phyloP scores from a whole-genome alignment of 129 eudicot species.

The Oenanthe sinensis region DNA sequence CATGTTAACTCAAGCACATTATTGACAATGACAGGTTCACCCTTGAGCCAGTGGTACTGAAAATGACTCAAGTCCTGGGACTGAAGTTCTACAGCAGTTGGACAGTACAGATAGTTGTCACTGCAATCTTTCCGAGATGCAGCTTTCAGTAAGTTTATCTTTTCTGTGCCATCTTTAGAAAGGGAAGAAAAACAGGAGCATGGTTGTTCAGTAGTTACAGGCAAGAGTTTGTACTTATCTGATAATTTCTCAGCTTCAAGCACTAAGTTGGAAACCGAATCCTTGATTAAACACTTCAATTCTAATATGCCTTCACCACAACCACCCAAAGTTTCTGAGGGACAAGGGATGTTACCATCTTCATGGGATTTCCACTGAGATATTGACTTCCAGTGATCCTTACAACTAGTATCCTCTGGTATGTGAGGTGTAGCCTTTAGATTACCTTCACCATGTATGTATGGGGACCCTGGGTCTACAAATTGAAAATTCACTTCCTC shows the following conservation, averaged over 20 bases:
- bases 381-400: not conserved
- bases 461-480: not conserved
- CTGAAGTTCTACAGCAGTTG: constrained; percentile 22
- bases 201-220: not conserved
- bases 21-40: constrained; percentile 41
- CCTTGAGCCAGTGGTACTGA: constrained; percentile 42
- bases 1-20: constrained; percentile 37
- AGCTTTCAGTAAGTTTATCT: constrained; percentile 6
- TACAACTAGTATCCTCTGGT: not conserved
- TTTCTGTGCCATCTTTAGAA: not conserved
- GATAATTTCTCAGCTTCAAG: constrained; percentile 4
- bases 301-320: constrained; percentile 13
- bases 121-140: constrained; percentile 23
- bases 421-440: not conserved
- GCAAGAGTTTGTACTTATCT: not conserved
- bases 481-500: not conserved
- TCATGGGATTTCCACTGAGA: constrained; percentile 21
- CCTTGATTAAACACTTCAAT: not conserved
- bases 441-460: not conserved
- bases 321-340: constrained; percentile 15
- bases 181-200: constrained; percentile 9
- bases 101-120: constrained; percentile 33
- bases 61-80: constrained; percentile 31
- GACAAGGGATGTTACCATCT: constrained; percentile 27
- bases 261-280: constrained; percentile 6